A percentile compares a stretch with the other conserved stretches of the same genome.
phyloP scores from a whole-genome alignment of 192 early-diverging fungal species.

The Geosiphon pyriformis region DNA sequence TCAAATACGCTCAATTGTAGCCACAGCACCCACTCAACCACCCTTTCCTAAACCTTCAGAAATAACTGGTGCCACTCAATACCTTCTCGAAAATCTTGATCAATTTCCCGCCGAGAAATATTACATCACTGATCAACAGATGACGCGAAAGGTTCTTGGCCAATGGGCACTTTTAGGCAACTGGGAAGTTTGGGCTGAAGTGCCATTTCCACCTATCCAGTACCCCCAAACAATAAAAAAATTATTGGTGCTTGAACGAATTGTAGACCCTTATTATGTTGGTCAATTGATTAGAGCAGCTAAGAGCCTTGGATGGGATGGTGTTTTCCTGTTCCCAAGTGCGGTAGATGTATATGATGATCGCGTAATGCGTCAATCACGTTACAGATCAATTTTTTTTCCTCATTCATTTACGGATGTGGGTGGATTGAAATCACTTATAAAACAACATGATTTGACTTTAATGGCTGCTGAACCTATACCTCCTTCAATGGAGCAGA shows the following conservation, averaged over 20 bases:
- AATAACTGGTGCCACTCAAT: not conserved
- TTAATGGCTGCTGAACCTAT: not conserved
- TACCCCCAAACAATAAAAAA: constrained; percentile 9
- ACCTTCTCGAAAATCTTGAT: not conserved
- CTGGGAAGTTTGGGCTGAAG: constrained; percentile 47
- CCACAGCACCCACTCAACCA: constrained; percentile 13
- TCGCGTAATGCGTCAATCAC: constrained; percentile 41
- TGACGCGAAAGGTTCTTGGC: constrained; percentile 42
- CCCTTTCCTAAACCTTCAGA: not conserved
- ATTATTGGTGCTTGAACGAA: constrained; percentile 39
- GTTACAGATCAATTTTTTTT: constrained; percentile 36
- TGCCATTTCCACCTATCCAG: constrained; percentile 34
- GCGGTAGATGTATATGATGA: constrained; percentile 45
- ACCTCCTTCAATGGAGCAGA: not conserved
- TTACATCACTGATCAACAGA: constrained; percentile 32
- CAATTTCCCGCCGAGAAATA: constrained; percentile 36
- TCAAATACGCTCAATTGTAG: constrained; percentile 26
- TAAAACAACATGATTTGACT: not conserved
- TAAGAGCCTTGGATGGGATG: constrained; percentile 42
- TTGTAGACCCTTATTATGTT: constrained; percentile 42
- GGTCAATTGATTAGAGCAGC: constrained; percentile 44
- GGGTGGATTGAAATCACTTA: not conserved
- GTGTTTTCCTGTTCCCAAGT: constrained; percentile 30
- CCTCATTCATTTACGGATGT: constrained; percentile 19
- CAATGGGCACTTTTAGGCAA: constrained; percentile 32